Base-by-base conservation (phyloP, 306 rosid genomes). In the Prinsepia uniflora region DNA sequence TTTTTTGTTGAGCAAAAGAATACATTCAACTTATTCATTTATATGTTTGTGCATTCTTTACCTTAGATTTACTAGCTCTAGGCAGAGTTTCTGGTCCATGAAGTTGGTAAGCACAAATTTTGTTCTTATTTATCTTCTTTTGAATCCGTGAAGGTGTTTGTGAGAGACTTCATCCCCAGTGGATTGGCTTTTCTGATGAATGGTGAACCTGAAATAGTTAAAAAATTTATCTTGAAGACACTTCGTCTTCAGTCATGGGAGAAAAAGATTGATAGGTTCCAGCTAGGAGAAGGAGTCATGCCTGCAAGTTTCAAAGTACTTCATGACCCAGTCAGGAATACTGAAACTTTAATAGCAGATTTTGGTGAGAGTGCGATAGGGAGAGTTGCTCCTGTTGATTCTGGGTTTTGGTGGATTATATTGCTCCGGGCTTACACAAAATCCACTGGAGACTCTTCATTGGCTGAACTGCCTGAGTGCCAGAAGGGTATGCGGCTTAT, bases 391-490 rank as follows among this genome's bases (percentile, higher is more conserved):
- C 97, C 98, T 6, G 94, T 93, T 72, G 97, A 93, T 82, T 93
- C 98, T 63, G 97, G 98, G 67, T 90, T 93, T 79, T 93, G 98
- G 98, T 93, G 98, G 98, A 90, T 90, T 53, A 93, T 93, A 76
- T 74, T 93, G 74, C 98, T 93, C 54, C 90, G 94, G 41, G 96
- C 97, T 8, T 93, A 90, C 86, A 93, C 97, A 55, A 90, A 93
- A 73, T 81, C 96, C 40, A 90, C 98, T 3, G 94, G 96, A 77
- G 98, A 93, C 78, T 42, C 87, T 69, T 84, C 97, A 76, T 79
- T 93, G 84, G 94, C 97, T 56, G 97, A 90, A 34, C 74, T 10
- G 46, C 96, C 96, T 56, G 98, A 92, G 75, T 90, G 96, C 82
- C 98, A 92, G 76, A 90, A 90, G 88, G 98, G 96, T 50, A 90